phyloP scores from a whole-genome alignment of 2,329 filamentous ascomycete genomes.

The Diaporthe velutina region DNA sequence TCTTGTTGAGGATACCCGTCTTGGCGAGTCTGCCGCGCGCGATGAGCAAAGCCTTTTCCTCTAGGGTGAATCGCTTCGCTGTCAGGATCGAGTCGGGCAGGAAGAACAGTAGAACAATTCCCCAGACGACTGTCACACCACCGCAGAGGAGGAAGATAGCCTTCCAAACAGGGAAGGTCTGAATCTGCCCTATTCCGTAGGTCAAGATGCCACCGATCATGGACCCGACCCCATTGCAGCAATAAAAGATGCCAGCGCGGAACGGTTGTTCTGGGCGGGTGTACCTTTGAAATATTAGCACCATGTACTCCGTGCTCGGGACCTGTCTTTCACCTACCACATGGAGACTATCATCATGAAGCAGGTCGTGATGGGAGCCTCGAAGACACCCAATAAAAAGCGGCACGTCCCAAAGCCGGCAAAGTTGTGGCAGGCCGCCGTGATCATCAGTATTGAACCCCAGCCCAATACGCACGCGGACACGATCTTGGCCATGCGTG shows the following conservation, averaged over 20 bases:
- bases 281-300: slow-evolving; percentile 49
- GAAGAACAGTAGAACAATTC: slow-evolving; percentile 52
- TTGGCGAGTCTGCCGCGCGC: slow-evolving; percentile 52
- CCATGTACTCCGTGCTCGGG: accelerated
- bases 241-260: slow-evolving; percentile 58
- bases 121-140: slow-evolving; percentile 57
- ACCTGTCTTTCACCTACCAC: slow-evolving; percentile 48
- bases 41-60: slow-evolving; percentile 59
- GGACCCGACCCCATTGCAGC: slow-evolving; percentile 54
- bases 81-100: slow-evolving; percentile 58
- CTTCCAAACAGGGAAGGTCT: slow-evolving; percentile 57
- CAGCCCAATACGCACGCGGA: slow-evolving; percentile 49
- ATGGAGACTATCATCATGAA: slow-evolving; percentile 65
- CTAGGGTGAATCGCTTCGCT: slow-evolving; percentile 55
- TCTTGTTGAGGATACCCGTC: slow-evolving; percentile 61
- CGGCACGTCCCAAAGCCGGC: slow-evolving; percentile 57
- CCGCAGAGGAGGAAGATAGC: slow-evolving; percentile 60
- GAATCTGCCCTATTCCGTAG: slow-evolving; percentile 56
- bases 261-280: slow-evolving; percentile 59
- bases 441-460: slow-evolving; percentile 57
- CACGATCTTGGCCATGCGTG: slow-evolving; percentile 52
- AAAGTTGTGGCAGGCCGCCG: slow-evolving; percentile 56
- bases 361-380: slow-evolving; percentile 61
- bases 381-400: slow-evolving; percentile 61
- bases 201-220: slow-evolving; percentile 53